Conservation (phyloP, 495 filamentous ascomycete genomes). For the Annulohypoxylon maeteangense region DNA sequence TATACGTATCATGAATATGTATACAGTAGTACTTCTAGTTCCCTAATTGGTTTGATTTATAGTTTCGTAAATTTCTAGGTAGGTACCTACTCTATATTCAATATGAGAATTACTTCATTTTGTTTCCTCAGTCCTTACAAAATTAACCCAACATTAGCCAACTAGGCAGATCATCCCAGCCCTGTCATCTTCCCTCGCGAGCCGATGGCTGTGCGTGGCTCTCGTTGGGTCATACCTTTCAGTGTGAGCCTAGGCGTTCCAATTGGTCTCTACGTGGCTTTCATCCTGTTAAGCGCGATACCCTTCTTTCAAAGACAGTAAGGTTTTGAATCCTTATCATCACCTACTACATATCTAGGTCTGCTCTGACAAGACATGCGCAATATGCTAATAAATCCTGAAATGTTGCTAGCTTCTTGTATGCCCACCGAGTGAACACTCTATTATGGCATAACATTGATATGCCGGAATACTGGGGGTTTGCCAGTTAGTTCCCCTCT, state of each 20-base stretch:
- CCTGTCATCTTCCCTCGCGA: neutral
- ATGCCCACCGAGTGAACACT: conserved; percentile 78
- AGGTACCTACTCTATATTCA: neutral
- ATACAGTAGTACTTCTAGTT: no score
- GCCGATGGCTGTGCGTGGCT: conserved; percentile 31
- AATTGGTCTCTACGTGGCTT: conserved; percentile 53
- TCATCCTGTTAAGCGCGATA: conserved; percentile 59
- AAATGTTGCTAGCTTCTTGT: conserved; percentile 68
- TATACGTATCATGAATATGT: no score
- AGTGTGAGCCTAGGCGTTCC: conserved; percentile 51
- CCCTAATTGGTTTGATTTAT: no score
- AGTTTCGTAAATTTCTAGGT: neutral
- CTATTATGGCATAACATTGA: conserved; percentile 75
- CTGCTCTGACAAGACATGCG: neutral
- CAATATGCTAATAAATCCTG: conserved; percentile 10
- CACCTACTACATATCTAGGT: no score
- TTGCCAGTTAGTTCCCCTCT: conserved; percentile 69
- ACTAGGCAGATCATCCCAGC: no score
- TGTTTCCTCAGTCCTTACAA: no score
- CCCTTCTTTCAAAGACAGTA: conserved; percentile 70
- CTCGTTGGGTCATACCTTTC: conserved; percentile 43
- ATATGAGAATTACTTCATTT: neutral
- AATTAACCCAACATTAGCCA: no score
- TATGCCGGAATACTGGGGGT: conserved; percentile 80
- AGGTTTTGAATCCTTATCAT: conserved; percentile 37